A percentile compares a stretch with the other conserved stretches of the same genome.
phyloP scores from a whole-genome alignment of 78 protist species.

The slime mould (Dictyostelium discoideum) region dicty_2.7 NC_007088.5:7907501-7908000 shows the following conservation, averaged over 20 bases:
- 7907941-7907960: not conserved
- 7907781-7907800: not conserved
- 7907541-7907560: conserved; percentile 39
- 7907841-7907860: conserved; percentile 3
- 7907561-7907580: conserved; percentile 65
- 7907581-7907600: conserved; percentile 78
- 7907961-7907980: conserved; percentile 37
- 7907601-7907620: conserved; percentile 77
- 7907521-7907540: conserved; percentile 64
- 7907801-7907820: not conserved
- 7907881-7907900: not conserved
- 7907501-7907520: conserved; percentile 72
- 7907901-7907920: not conserved
- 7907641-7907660: conserved; percentile 13
- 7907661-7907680: not conserved
- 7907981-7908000: conserved; percentile 32
- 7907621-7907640: conserved; percentile 70
- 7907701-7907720: too few relatives aligned
- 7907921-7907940: conserved; percentile 10
- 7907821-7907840: not conserved
- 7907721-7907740: not conserved
- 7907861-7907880: not conserved
- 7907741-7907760: not conserved
- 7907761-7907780: not conserved
- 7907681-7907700: not conserved